Evolutionary conservation across 805 yeast genomes (phyloP).

Genomic region (Ogataea dorogensis): DNA sequence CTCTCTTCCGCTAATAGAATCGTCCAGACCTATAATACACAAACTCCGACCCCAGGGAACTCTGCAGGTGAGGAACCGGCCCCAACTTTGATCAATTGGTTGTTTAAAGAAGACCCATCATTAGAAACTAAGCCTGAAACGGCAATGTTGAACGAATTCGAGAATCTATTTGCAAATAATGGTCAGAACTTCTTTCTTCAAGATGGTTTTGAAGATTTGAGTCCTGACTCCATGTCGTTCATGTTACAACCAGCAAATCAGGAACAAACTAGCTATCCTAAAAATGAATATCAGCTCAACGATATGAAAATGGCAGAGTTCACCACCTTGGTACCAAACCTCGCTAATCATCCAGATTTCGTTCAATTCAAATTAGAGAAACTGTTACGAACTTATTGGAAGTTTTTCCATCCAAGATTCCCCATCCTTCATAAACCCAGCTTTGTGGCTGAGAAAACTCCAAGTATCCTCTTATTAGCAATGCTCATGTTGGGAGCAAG

Average conservation of each 20-base stretch:
- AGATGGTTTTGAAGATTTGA: conserved; percentile 30
- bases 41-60: conserved; percentile 1
- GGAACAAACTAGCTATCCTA: conserved; percentile 3
- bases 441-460: conserved; percentile 46
- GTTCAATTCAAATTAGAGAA: conserved; percentile 29
- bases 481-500: conserved; percentile 58
- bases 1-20: conserved; percentile 25
- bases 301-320: conserved; percentile 26
- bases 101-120: conserved; percentile 25
- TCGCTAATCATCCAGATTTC: conserved; percentile 31
- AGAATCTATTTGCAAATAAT: conserved; percentile 27
- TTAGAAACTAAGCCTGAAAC: background rate
- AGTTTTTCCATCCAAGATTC: conserved; percentile 55
- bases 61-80: conserved; percentile 1
- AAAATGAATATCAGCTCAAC: conserved; percentile 16
- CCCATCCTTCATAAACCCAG: conserved; percentile 60
- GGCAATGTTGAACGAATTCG: conserved; percentile 23
- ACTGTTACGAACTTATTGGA: conserved; percentile 48
- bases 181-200: conserved; percentile 31
- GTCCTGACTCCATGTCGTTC: conserved; percentile 19
- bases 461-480: conserved; percentile 49
- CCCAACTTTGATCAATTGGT: conserved; percentile 30
- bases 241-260: background rate
- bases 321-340: conserved; percentile 26
- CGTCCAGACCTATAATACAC: conserved; percentile 22